Conservation (phyloP, 441 rosid species). For the Croton laevigatus region DNA sequence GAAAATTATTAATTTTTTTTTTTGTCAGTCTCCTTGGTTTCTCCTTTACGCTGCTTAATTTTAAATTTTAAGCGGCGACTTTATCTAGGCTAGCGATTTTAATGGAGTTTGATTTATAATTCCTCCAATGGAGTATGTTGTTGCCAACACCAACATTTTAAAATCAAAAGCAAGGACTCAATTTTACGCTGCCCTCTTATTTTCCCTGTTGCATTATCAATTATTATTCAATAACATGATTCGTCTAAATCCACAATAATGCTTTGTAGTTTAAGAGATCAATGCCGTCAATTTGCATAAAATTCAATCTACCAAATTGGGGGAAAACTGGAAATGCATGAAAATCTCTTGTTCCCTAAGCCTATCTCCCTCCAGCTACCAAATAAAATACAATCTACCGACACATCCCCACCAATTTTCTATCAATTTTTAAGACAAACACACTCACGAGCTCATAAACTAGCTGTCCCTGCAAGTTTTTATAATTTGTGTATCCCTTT, state of each 20-base stretch:
- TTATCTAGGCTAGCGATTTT: neutral
- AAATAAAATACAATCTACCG: neutral
- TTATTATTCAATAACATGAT: neutral
- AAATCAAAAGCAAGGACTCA: no score
- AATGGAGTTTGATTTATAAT: no score
- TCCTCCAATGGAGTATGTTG: no score
- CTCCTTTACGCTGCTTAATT: no score
- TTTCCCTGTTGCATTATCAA: neutral
- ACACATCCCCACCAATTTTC: constrained; percentile 1
- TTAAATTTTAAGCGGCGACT: no score
- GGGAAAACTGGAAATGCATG: neutral
- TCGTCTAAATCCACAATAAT: neutral
- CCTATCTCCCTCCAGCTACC: neutral
- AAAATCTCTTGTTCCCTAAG: neutral
- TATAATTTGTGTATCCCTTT: neutral
- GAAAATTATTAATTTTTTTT: no score
- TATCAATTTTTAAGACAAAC: neutral
- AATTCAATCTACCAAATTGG: no score
- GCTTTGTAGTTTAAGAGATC: no score
- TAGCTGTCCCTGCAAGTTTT: neutral
- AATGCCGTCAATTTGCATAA: neutral
- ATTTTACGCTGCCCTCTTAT: neutral
- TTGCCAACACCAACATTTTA: no score
- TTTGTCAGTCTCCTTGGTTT: no score
- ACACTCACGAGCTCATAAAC: neutral